phyloP scores from a whole-genome alignment of 495 filamentous ascomycete genomes.

The Lepidopterella palustris region DNA sequence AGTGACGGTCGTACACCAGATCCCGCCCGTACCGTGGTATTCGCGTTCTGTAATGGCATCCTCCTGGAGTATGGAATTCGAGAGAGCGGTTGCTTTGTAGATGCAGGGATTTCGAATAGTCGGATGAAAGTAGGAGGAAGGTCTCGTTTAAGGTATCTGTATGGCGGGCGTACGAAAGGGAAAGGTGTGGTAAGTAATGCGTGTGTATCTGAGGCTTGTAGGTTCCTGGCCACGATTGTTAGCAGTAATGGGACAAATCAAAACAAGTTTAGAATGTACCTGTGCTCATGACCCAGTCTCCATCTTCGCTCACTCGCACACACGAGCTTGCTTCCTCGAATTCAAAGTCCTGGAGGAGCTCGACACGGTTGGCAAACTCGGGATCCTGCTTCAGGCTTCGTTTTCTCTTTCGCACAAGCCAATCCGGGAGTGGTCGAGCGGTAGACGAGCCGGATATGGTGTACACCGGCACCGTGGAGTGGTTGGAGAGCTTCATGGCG shows the following conservation, averaged over 20 bases:
- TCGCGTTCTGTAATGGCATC: constrained; percentile 79
- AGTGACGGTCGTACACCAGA: constrained; percentile 74
- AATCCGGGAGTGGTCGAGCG: constrained; percentile 87
- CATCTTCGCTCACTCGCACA: constrained; percentile 87
- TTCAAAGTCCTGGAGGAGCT: constrained; percentile 95
- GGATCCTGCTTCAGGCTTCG: constrained; percentile 88
- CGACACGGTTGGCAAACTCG: constrained; percentile 87
- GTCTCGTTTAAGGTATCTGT: constrained; percentile 90
- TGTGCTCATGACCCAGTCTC: constrained; percentile 96
- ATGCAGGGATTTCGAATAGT: constrained; percentile 93
- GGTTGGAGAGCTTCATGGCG: constrained; percentile 80
- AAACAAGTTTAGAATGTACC: constrained; percentile 48
- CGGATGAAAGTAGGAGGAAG: constrained; percentile 83
- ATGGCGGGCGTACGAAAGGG: constrained; percentile 86
- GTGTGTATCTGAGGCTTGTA: constrained; percentile 97
- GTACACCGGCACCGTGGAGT: constrained; percentile 86
- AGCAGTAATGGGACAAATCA: no score
- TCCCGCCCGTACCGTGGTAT: constrained; percentile 91
- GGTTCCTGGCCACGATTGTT: constrained; percentile 45
- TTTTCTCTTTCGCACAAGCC: constrained; percentile 85
- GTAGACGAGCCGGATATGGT: constrained; percentile 91
- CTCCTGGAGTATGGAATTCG: constrained; percentile 88
- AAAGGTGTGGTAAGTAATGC: constrained; percentile 87
- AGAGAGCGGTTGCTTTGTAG: constrained; percentile 85
- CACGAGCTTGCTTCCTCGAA: constrained; percentile 98